Evolutionary conservation across 306 rosid genomes (phyloP).

Genomic region (Benincasa hispida): DNA sequence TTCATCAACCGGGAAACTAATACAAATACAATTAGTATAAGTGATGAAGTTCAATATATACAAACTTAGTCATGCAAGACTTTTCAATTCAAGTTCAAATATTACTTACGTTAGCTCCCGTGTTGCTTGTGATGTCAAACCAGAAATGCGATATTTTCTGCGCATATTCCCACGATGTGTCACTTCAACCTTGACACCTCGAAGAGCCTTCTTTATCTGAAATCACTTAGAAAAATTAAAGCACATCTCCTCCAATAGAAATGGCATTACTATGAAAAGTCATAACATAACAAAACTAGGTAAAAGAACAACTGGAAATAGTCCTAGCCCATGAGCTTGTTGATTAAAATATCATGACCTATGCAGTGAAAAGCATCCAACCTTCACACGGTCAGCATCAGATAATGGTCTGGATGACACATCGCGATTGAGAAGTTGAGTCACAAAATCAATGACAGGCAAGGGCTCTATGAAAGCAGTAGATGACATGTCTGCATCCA

Average conservation of each 20-base stretch:
- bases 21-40: conserved; percentile 7
- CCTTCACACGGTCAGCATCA: conserved; percentile 93
- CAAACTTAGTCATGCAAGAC: not conserved
- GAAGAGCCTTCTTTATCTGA: conserved; percentile 87
- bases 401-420: conserved; percentile 63
- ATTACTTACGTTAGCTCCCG: conserved; percentile 72
- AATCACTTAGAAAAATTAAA: not conserved
- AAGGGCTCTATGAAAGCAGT: conserved; percentile 91
- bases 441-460: conserved; percentile 83
- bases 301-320: not conserved
- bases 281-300: not conserved
- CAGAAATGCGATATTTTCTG: conserved; percentile 83
- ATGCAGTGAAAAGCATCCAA: conserved; percentile 14
- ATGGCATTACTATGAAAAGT: not conserved
- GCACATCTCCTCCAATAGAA: not conserved
- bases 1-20: conserved; percentile 91
- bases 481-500: conserved; percentile 83
- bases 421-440: conserved; percentile 71
- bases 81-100: not conserved
- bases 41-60: not conserved
- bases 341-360: not conserved
- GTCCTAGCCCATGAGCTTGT: not conserved
- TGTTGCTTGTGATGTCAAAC: conserved; percentile 87
- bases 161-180: conserved; percentile 96
- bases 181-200: conserved; percentile 95